phyloP scores from a whole-genome alignment of 495 filamentous ascomycete species.

The Penicillium mononematosum region DNA sequence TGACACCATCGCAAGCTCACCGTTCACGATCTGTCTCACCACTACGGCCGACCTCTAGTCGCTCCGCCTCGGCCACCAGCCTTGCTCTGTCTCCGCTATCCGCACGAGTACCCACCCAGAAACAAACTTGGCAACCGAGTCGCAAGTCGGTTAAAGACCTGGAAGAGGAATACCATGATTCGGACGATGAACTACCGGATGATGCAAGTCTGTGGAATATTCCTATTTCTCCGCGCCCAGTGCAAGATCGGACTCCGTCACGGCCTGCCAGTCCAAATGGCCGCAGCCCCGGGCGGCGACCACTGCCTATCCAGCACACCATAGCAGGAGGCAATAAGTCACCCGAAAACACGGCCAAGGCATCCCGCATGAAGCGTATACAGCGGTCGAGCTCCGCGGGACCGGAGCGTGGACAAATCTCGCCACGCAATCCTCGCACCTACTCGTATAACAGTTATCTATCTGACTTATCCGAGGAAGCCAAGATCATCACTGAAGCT shows the following conservation, averaged over 20 bases:
- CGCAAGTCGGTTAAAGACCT: conserved; percentile 76
- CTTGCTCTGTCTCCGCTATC: conserved; percentile 42
- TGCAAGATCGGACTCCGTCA: conserved; percentile 59
- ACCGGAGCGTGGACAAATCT: conserved; percentile 46
- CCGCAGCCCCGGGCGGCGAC: conserved; percentile 39
- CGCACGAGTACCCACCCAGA: conserved; percentile 30
- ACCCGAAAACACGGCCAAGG: conserved; percentile 31
- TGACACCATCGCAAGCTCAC: conserved; percentile 30
- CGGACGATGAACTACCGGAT: conserved; percentile 89
- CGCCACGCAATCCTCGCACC: conserved; percentile 56
- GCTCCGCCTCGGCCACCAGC: conserved; percentile 35
- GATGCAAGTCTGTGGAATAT: conserved; percentile 92
- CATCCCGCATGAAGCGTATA: conserved; percentile 33
- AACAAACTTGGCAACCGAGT: conserved; percentile 67
- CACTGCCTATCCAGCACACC: conserved; percentile 43
- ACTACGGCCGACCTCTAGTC: conserved; percentile 33
- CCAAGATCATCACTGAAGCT: conserved; percentile 83
- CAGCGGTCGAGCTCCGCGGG: conserved; percentile 47
- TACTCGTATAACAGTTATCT: conserved; percentile 86
- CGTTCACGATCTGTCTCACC: conserved; percentile 46
- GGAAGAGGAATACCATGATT: conserved; percentile 84
- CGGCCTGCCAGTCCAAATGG: conserved; percentile 55
- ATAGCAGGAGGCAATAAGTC: conserved; percentile 29
- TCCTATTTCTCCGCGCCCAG: conserved; percentile 84
- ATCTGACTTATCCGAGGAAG: conserved; percentile 79